These are phyloP conservation scores for Aschersonia sp. DNA, from an alignment of 2,329 filamentous ascomycete genomes.

Conservation along the genomic window DNA sequence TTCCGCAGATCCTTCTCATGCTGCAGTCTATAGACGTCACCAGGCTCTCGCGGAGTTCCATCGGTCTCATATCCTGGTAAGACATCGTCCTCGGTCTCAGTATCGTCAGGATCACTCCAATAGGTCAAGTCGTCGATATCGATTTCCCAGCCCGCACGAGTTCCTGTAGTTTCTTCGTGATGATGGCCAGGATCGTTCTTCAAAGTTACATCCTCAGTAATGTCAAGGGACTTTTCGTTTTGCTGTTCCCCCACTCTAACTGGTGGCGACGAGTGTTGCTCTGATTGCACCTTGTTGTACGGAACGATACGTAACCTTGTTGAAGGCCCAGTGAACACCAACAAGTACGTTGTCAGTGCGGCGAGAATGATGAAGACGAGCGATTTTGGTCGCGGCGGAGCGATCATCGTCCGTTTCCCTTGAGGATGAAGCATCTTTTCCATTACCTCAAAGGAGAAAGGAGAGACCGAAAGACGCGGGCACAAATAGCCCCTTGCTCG, in stretches of 20 bases:
- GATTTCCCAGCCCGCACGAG: conserved; percentile 17
- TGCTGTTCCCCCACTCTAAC: not conserved
- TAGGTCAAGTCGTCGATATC: conserved; percentile 18
- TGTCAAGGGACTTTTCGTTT: not conserved
- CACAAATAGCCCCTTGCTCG: too few relatives aligned
- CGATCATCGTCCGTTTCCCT: conserved; percentile 13
- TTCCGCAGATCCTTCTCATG: conserved; percentile 28
- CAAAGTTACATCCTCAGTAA: not conserved
- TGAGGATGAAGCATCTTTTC: conserved; percentile 19
- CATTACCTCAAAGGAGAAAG: conserved; percentile 6
- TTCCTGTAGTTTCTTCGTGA: conserved; percentile 6
- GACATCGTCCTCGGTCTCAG: conserved; percentile 18
- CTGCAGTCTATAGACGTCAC: conserved; percentile 18
- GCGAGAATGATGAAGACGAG: conserved; percentile 25
- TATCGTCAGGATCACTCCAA: conserved; percentile 20
- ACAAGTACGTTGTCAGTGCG: conserved; percentile 26
- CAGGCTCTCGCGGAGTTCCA: conserved; percentile 17
- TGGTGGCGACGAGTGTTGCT: not conserved
- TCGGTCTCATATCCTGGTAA: conserved; percentile 22
- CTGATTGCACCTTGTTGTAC: conserved; percentile 7
- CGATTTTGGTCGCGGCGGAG: conserved; percentile 25
- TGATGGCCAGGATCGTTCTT: conserved; percentile 3
- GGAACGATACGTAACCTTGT: conserved; percentile 20
- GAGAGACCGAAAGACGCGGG: not conserved
- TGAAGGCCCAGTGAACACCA: conserved; percentile 22